A percentile compares a stretch with the other conserved stretches of the same genome.
phyloP scores from a whole-genome alignment of 164 flowering plant genomes.

The Dillenia turbinata region DNA sequence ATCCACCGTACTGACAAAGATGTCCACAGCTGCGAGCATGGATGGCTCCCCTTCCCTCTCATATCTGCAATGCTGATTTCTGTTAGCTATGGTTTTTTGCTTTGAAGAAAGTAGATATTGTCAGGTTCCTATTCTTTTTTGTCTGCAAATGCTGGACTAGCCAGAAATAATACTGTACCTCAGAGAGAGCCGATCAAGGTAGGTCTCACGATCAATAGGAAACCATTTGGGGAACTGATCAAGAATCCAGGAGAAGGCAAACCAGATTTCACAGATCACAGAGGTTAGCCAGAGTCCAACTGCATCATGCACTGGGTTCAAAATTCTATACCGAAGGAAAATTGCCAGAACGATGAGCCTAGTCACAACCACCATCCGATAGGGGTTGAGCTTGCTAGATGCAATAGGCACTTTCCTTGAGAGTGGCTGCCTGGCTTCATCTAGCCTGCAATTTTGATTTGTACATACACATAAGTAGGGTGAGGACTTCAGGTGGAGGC shows the following conservation, averaged over 20 bases:
- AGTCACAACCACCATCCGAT: constrained; percentile 80
- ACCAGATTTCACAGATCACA: constrained; percentile 91
- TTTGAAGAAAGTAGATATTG: too few species aligned
- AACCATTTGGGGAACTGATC: constrained; percentile 99
- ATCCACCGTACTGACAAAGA: constrained; percentile 96
- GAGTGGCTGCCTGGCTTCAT: constrained; percentile 92
- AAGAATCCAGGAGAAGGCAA: constrained; percentile 93
- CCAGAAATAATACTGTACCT: constrained; percentile 37
- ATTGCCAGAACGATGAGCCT: constrained; percentile 70
- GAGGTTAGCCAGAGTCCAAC: constrained; percentile 94
- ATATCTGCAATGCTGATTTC: constrained; percentile 42
- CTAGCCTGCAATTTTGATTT: constrained; percentile 47
- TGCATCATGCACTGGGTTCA: constrained; percentile 91
- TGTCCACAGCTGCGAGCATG: constrained; percentile 75
- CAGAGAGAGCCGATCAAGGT: constrained; percentile 92
- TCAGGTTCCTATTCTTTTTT: not conserved
- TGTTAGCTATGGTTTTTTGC: not conserved
- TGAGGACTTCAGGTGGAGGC: too few species aligned
- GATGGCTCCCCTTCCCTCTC: constrained; percentile 93
- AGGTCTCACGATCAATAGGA: constrained; percentile 95
- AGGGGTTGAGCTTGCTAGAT: constrained; percentile 90
- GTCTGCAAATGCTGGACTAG: too few species aligned
- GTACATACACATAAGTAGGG: not conserved
- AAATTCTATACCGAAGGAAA: constrained; percentile 78
- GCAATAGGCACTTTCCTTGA: constrained; percentile 95